Evolutionary conservation across 2,329 filamentous ascomycete genomes (phyloP), one percentile per base, ranked within the genome.

Genomic region (Sporothrix globosa): DNA sequence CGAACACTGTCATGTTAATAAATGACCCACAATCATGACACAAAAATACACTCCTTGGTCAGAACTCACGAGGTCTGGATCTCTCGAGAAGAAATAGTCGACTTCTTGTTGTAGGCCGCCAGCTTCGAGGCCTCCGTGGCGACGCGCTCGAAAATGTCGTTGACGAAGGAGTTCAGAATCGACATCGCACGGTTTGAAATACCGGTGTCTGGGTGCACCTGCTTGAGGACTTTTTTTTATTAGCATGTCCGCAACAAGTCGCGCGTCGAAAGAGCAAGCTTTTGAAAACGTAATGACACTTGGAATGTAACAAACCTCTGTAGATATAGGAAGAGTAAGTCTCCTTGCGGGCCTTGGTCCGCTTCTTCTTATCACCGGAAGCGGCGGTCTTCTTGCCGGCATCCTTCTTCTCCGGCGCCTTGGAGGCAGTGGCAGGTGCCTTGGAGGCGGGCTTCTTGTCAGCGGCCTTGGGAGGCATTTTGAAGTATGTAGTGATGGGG

Each of bases 321-420:
- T 98, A 99, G 86, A 99, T 99, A 90, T 99, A 99, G 70, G 93
- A 96, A 77, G 92, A 96, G 88, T 99, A 99, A n/a, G 96, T 99
- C 89, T 99, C 96, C 92, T 98, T 98, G 86, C 96, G 91, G 77
- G 94, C 92, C 94, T 99, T 99, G 87, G 93, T 97, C 81, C 96
- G 93, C 94, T 98, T 99, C 92, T 99, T 99, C 93, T 98, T 98
- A 79, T 98, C 96, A 75, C 96, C 96, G 81, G 92, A 90, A 73
- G 94, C 90, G 73, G 95, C 93, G 66, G 96, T 98, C 92, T 98
- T 99, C 92, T 99, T 99, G 87, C 95, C 96, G 75, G 95, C 96
- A 86, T 98, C 95, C 91, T 98, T 97, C 92, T 97, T 97, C 90
- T 97, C 94, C 71, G 86, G 86, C 74, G 86, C 86, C 85, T 89